Evolutionary conservation across 768 basidiomycete species (phyloP).

Genomic region (Podaxis carcinomalis): DNA sequence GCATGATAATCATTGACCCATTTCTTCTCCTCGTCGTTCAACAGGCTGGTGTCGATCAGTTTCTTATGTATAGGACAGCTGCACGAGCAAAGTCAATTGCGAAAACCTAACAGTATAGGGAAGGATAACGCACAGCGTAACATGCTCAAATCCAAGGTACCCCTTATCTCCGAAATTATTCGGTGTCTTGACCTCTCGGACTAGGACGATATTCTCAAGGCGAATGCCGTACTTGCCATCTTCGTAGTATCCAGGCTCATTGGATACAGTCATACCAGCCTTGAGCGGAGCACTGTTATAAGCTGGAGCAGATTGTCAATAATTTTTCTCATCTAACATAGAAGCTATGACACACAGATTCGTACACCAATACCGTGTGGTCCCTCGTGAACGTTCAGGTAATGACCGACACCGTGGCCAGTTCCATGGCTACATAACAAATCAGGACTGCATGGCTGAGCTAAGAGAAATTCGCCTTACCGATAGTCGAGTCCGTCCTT

Average conservation of each 20-base stretch:
- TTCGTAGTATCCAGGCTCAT: constrained; percentile 91
- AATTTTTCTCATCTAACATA: background rate
- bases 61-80: constrained; percentile 88
- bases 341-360: constrained; percentile 30
- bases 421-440: constrained; percentile 68
- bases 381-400: constrained; percentile 90
- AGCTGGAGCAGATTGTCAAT: constrained; percentile 26
- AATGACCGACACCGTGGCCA: constrained; percentile 93
- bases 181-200: constrained; percentile 63
- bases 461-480: constrained; percentile 23
- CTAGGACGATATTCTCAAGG: constrained; percentile 86
- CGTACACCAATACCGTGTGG: constrained; percentile 63
- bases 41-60: constrained; percentile 59
- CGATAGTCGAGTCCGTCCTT: constrained; percentile 79
- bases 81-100: constrained; percentile 12
- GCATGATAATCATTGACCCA: constrained; percentile 88
- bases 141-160: constrained; percentile 78
- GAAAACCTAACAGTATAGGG: constrained; percentile 1
- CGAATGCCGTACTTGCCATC: constrained; percentile 92
- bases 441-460: constrained; percentile 1
- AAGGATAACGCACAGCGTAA: constrained; percentile 68
- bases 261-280: constrained; percentile 87
- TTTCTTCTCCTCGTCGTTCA: constrained; percentile 59
- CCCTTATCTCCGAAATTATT: constrained; percentile 82
- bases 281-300: constrained; percentile 73